Evolutionary conservation across 805 yeast species (phyloP), one percentile per base, ranked within the genome.

Genomic region (Saturnispora diversa): DNA sequence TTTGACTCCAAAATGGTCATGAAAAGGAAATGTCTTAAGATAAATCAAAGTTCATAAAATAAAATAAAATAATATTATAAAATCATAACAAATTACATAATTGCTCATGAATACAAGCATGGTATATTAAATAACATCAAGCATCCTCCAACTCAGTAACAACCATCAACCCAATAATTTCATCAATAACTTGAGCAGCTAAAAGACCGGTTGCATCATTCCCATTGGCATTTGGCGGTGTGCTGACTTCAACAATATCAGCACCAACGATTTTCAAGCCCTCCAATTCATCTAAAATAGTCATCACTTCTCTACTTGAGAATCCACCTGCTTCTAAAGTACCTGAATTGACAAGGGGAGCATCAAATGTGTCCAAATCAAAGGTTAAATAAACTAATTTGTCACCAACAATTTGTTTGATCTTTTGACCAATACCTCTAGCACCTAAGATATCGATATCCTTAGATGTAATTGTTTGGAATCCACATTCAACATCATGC

Each of bases 321-420:
- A 80, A 72, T 2, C 92, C 92, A 12, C 87, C 92, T 4, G 72
- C 74, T 53, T 82, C 92, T 49, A 80, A 73, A 4, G 92, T 82
- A 8, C 92, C 92, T 0, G 90, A 81, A 1, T 84, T 88, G 12
- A 88, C 84, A 3, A 85, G 85, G 37, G 67, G 62, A 0, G 87
- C 87, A 53, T 82, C 92, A 44, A 82, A 64, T 2, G 78, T 82
- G 53, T 79, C 86, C 34, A 75, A 69, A 55, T 70, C 75, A 25
- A 70, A 65, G 0, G 70, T 58, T 5, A 70, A 54, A 49, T 70
- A 70, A 2, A 68, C 74, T 2, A 72, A 72, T 12, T 53, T 45
- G 33, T 50, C 44, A 2, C 69, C 68, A 1, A 70, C 64, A 2
- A 57, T 47, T 4, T 55, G 44, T 37, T 58, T 64, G 20, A 73